phyloP scores from a whole-genome alignment of 169 alveolate genomes.

The Amoebophrya sp. region DNA sequence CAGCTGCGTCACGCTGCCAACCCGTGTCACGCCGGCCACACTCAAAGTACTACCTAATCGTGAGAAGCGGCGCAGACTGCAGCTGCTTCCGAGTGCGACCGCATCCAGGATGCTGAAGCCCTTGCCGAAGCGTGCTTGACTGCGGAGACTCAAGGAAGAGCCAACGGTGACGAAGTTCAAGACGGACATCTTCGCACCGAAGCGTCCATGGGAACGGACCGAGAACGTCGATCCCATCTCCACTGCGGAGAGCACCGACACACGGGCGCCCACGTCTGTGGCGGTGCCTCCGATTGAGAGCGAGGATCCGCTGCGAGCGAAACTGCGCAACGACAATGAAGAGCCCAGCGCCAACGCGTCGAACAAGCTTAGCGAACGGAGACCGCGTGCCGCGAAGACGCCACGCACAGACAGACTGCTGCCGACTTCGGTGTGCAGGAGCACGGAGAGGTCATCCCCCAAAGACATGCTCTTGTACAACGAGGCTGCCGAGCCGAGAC shows the following conservation, averaged over 20 bases:
- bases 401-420: neutral
- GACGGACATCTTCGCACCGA: neutral
- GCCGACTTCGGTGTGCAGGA: neutral
- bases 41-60: neutral
- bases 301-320: neutral
- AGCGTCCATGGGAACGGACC: conserved; percentile 9
- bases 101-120: neutral
- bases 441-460: conserved; percentile 3
- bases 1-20: neutral
- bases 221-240: neutral
- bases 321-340: conserved; percentile 15
- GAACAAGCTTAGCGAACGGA: neutral
- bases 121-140: conserved; percentile 15
- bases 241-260: neutral
- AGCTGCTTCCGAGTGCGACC: neutral
- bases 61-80: neutral
- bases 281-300: conserved; percentile 19
- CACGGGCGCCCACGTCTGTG: neutral
- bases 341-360: neutral
- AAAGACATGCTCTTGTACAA: neutral
- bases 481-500: neutral
- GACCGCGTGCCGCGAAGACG: neutral
- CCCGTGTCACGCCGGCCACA: neutral
- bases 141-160: neutral
- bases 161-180: neutral